Evolutionary conservation across 2,329 filamentous ascomycete genomes (phyloP).

Genomic region (Calonectria hawksworthii): DNA sequence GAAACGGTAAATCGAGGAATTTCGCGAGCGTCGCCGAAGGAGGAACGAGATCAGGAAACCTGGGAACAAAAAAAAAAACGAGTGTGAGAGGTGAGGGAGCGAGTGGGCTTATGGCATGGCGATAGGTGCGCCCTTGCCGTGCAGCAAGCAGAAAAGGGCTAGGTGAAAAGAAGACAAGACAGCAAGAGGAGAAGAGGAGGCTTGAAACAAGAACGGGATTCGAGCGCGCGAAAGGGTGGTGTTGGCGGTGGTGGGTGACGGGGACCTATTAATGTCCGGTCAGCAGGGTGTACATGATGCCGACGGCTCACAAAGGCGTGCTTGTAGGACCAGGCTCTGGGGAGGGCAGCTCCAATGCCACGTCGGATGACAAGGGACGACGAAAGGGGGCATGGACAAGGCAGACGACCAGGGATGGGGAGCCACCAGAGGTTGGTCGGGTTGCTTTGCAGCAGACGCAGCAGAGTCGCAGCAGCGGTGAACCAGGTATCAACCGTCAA

Average conservation of each 20-base stretch:
- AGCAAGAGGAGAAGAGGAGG: constrained; percentile 32
- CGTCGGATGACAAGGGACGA: constrained; percentile 45
- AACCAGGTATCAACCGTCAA: constrained; percentile 28
- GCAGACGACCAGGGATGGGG: constrained; percentile 37
- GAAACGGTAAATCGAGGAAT: constrained; percentile 28
- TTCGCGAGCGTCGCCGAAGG: constrained; percentile 25
- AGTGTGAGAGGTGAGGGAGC: constrained; percentile 39
- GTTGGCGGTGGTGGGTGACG: constrained; percentile 28
- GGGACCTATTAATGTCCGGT: constrained; percentile 48
- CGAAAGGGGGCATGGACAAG: constrained; percentile 34
- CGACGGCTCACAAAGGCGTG: constrained; percentile 39
- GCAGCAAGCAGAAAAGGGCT: constrained; percentile 37
- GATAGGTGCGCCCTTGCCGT: constrained; percentile 42
- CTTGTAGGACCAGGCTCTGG: constrained; percentile 42
- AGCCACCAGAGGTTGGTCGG: constrained; percentile 33
- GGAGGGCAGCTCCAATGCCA: constrained; percentile 45
- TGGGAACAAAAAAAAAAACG: constrained; percentile 34
- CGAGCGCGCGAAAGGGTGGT: constrained; percentile 37
- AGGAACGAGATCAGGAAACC: constrained; percentile 20
- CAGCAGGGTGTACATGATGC: constrained; percentile 44
- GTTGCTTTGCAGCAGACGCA: constrained; percentile 35
- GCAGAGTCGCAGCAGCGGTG: constrained; percentile 39
- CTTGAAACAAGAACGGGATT: constrained; percentile 46
- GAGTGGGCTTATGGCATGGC: constrained; percentile 44
- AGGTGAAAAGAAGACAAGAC: constrained; percentile 32